Conservation (phyloP, 2,329 filamentous ascomycete species). For the Dryadomyces sulphureus region DNA sequence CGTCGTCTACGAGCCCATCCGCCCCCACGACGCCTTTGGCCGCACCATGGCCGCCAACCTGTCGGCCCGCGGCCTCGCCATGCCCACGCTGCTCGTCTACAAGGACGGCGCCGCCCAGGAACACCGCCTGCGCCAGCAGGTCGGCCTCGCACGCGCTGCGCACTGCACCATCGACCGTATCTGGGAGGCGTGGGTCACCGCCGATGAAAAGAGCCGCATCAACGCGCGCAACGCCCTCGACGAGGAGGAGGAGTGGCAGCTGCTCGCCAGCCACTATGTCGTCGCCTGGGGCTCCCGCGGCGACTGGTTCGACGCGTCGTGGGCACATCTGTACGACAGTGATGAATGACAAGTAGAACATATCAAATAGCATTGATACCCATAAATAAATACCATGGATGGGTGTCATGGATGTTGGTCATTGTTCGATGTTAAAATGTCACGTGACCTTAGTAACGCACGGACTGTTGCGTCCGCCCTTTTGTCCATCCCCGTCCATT, state of each 20-base stretch:
- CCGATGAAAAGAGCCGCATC: conserved; percentile 63
- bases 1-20: conserved; percentile 79
- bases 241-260: conserved; percentile 85
- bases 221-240: conserved; percentile 75
- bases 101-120: conserved; percentile 54
- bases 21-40: conserved; percentile 73
- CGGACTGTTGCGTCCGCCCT: no score
- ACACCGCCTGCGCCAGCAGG: conserved; percentile 39
- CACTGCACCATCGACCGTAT: conserved; percentile 38
- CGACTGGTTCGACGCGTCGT: conserved; percentile 17
- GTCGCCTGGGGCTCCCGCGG: conserved; percentile 77
- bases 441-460: neutral
- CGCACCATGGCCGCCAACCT: conserved; percentile 87
- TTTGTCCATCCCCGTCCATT: no score
- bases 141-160: conserved; percentile 43
- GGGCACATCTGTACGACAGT: conserved; percentile 15
- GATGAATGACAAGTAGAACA: no score
- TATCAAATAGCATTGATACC: neutral
- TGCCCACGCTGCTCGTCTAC: conserved; percentile 70
- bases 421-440: neutral
- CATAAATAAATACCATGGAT: neutral
- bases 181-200: conserved; percentile 60
- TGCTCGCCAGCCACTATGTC: conserved; percentile 80
- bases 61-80: conserved; percentile 61
- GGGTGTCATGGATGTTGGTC: neutral